Percentiles rank a stretch among this genome's conserved stretches.
Evolutionary conservation across 139 green algal genomes (phyloP).

Genomic region (Pedinophyceae sp.): DNA sequence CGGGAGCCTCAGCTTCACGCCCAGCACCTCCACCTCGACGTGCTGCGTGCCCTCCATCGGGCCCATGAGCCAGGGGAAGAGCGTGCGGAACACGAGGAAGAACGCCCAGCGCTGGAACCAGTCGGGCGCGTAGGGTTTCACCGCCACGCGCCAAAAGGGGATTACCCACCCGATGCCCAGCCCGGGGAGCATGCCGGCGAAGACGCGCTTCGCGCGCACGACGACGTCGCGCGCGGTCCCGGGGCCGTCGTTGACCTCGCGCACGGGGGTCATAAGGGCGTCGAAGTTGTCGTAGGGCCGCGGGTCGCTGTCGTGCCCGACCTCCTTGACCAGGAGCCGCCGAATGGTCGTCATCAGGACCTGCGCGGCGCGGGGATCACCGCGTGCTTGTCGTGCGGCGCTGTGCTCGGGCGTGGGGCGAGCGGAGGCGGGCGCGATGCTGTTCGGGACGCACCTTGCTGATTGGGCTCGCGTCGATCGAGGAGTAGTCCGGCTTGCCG

Average conservation of each 20-base stretch:
- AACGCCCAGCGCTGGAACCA: conserved; percentile 8
- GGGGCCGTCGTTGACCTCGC: conserved; percentile 15
- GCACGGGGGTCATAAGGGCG: conserved; percentile 7
- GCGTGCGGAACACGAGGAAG: conserved; percentile 11
- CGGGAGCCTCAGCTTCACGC: no score
- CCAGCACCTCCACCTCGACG: no score
- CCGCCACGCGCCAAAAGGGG: conserved; percentile 9
- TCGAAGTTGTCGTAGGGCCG: conserved; percentile 7
- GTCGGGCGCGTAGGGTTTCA: conserved; percentile 7
- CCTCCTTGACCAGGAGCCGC: conserved; percentile 8
- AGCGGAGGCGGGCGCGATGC: no score
- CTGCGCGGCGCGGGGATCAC: no score
- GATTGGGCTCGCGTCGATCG: conserved; percentile 9
- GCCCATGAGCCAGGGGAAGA: conserved; percentile 17
- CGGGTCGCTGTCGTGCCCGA: conserved; percentile 7
- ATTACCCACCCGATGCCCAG: conserved; percentile 11
- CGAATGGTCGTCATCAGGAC: no score
- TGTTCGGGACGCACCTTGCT: no score
- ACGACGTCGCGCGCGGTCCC: conserved; percentile 12
- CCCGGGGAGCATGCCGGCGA: conserved; percentile 13
- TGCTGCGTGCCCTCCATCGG: conserved; percentile 10
- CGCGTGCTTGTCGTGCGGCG: no score
- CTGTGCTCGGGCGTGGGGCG: no score
- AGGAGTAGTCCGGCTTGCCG: conserved; percentile 9
- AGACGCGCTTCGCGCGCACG: conserved; percentile 10